Percentiles rank a stretch among this genome's conserved stretches.
Evolutionary conservation across 2,329 filamentous ascomycete genomes (phyloP).

Genomic region (Ceratocystis eucalypticola): DNA sequence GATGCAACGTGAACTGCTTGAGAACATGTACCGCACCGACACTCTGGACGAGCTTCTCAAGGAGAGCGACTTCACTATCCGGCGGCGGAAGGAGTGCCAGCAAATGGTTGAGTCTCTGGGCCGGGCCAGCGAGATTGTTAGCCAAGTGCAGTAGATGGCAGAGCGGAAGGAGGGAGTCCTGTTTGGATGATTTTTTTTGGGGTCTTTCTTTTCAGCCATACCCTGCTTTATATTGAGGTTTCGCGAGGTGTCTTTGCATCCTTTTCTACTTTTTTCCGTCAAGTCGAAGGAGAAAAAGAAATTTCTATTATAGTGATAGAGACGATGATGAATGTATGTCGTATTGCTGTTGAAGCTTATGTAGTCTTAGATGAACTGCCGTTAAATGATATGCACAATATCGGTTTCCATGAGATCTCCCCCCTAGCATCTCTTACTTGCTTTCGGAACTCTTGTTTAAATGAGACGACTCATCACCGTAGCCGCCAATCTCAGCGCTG

Average conservation of each 20-base stretch:
- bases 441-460: slow-evolving; percentile 5
- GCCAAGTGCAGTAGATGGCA: slow-evolving; percentile 48
- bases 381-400: background rate
- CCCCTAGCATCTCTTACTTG: background rate
- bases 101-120: slow-evolving; percentile 94
- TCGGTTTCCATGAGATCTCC: background rate
- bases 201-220: slow-evolving; percentile 2
- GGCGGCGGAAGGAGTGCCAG: slow-evolving; percentile 92
- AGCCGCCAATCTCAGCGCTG: slow-evolving; percentile 41
- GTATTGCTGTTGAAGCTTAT: background rate
- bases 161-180: background rate
- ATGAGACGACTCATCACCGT: slow-evolving; percentile 39
- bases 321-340: background rate
- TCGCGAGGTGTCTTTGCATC: background rate
- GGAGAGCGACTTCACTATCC: slow-evolving; percentile 93
- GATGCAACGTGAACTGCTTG: slow-evolving; percentile 93
- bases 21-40: slow-evolving; percentile 90
- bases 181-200: background rate
- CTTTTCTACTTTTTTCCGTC: background rate
- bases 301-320: background rate
- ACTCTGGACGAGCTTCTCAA: slow-evolving; percentile 89
- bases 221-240: slow-evolving; percentile 6
- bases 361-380: background rate
- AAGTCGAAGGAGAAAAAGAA: background rate
- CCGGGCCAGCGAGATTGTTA: slow-evolving; percentile 91